Percentiles rank a stretch among this genome's conserved stretches.
phyloP scores from a whole-genome alignment of 2,329 filamentous ascomycete genomes.

The Xylaria sp. region DNA sequence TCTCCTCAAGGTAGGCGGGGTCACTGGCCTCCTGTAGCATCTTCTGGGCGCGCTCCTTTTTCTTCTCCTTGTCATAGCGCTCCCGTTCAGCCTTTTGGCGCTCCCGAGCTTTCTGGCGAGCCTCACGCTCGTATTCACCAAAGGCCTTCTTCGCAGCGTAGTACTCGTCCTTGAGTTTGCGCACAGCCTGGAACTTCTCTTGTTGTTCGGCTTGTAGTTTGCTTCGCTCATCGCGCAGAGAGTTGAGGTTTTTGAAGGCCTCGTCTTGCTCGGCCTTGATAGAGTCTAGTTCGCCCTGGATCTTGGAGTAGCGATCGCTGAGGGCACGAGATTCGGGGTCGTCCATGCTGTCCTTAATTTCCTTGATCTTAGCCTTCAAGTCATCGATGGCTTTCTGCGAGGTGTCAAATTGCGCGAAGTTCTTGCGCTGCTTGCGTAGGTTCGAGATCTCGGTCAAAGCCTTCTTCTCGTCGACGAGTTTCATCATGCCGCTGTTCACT shows the following conservation, averaged over 20 bases:
- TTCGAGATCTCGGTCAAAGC: conserved; percentile 83
- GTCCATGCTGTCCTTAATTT: conserved; percentile 88
- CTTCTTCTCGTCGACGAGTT: conserved; percentile 97
- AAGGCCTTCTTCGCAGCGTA: conserved; percentile 85
- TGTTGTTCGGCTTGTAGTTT: conserved; percentile 88
- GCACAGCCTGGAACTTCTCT: conserved; percentile 83
- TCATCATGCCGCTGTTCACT: conserved; percentile 91
- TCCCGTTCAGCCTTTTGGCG: conserved; percentile 84
- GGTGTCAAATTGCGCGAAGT: conserved; percentile 85
- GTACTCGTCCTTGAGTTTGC: conserved; percentile 90
- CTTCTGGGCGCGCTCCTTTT: conserved; percentile 79
- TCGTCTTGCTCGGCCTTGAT: conserved; percentile 94
- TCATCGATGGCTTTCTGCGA: conserved; percentile 90
- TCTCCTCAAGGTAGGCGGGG: conserved; percentile 92
- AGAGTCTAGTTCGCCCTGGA: conserved; percentile 87
- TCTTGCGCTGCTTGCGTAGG: conserved; percentile 90
- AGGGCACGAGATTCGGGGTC: conserved; percentile 91
- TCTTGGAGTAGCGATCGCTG: conserved; percentile 84
- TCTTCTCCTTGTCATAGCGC: conserved; percentile 75
- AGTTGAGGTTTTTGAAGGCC: conserved; percentile 87
- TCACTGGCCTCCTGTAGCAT: conserved; percentile 84
- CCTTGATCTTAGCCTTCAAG: conserved; percentile 85
- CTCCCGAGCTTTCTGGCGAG: conserved; percentile 79
- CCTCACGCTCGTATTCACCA: conserved; percentile 84
- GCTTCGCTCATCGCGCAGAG: conserved; percentile 85